A percentile compares a stretch with the other conserved stretches of the same genome.
These are phyloP conservation scores for Dothistroma pini DNA, from an alignment of 2,329 filamentous ascomycete species.

Conservation along the genomic window DNA sequence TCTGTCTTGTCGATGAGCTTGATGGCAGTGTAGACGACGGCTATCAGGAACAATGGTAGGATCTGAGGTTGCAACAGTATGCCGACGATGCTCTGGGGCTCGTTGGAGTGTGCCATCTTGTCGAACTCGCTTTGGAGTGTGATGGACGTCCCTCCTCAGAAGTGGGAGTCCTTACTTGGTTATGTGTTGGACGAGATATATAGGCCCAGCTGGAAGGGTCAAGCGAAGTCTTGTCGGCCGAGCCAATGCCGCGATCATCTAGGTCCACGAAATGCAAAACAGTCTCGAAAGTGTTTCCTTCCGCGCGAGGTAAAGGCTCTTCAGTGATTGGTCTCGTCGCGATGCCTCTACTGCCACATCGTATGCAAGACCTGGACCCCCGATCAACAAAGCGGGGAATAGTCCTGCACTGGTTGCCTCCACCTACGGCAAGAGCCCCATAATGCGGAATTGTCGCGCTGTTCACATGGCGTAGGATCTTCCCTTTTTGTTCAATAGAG, in stretches of 20 bases:
- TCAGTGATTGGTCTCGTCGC: conserved; percentile 11
- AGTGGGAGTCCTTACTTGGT: not conserved
- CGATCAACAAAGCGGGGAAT: conserved; percentile 7
- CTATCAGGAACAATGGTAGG: conserved; percentile 40
- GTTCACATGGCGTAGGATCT: not conserved
- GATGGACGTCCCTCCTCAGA: not conserved
- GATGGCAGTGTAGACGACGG: conserved; percentile 40
- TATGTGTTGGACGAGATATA: not conserved
- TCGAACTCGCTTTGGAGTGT: not conserved
- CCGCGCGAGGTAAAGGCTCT: conserved; percentile 17
- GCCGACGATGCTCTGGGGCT: conserved; percentile 29
- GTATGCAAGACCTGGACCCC: not conserved
- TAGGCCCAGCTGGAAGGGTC: not conserved
- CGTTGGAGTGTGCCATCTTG: conserved; percentile 27
- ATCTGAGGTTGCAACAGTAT: conserved; percentile 38
- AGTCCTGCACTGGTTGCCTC: not conserved
- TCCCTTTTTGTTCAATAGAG: not conserved
- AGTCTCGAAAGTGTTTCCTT: conserved; percentile 3
- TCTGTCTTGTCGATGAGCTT: conserved; percentile 46
- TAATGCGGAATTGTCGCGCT: conserved; percentile 3
- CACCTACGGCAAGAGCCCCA: not conserved
- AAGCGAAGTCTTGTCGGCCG: not conserved
- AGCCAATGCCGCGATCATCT: not conserved
- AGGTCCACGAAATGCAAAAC: not conserved
- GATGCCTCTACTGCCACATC: not conserved